Percentiles rank a stretch among this genome's conserved stretches.
Conservation (phyloP, 169 alveolate genomes). For the Plasmodium gaboni region DNA sequence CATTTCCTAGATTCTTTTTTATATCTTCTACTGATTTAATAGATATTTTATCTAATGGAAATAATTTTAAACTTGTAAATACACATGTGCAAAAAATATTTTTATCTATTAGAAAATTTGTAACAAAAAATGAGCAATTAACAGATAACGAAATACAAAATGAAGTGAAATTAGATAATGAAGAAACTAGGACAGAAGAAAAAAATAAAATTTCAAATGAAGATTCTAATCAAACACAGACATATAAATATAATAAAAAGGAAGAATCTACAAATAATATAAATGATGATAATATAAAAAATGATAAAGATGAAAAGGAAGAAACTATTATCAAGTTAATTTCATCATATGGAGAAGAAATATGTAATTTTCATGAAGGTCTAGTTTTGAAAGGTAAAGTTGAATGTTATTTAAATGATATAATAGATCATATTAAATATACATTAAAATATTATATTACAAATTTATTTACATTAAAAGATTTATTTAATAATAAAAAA, state of each 20-base stretch:
- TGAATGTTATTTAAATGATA: conserved; percentile 65
- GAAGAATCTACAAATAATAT: neutral
- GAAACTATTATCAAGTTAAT: conserved; percentile 46
- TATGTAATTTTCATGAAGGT: conserved; percentile 50
- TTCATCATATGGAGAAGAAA: conserved; percentile 69
- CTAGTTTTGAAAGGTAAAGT: conserved; percentile 43
- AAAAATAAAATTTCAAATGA: conserved; percentile 88
- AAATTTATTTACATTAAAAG: conserved; percentile 25
- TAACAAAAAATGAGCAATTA: conserved; percentile 88
- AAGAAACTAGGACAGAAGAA: conserved; percentile 85
- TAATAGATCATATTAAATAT: conserved; percentile 57
- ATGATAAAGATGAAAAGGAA: conserved; percentile 8
- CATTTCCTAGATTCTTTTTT: conserved; percentile 98
- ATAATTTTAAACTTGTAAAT: conserved; percentile 95
- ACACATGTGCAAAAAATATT: conserved; percentile 96
- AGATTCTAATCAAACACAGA: conserved; percentile 94
- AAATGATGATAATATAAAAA: neutral
- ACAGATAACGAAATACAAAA: conserved; percentile 36
- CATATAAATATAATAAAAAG: neutral
- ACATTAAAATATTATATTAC: conserved; percentile 54
- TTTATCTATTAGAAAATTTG: conserved; percentile 91
- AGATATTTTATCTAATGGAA: conserved; percentile 96
- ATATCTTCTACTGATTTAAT: conserved; percentile 96
- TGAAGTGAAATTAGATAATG: conserved; percentile 10
- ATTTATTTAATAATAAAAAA: conserved; percentile 25